Evolutionary conservation across 768 basidiomycete genomes (phyloP), one percentile per base, ranked within the genome.

Genomic region (Lactarius psammicola): DNA sequence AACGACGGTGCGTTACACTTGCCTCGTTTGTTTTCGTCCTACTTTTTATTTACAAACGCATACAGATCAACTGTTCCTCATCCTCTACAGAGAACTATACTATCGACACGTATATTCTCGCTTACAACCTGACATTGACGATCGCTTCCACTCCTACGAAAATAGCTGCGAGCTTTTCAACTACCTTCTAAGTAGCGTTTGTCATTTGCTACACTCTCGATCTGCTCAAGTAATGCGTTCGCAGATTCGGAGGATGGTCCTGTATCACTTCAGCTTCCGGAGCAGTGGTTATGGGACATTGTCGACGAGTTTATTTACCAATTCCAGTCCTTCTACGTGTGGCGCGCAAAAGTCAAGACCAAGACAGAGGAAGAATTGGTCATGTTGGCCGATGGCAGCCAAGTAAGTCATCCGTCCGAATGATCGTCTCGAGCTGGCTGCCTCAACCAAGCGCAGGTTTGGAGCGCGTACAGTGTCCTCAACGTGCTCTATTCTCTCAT

Each of bases 151-250:
- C 75, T 95, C 95, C 0, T 96, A 95, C 76, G 93, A 96, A 75
- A 96, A 96, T 80, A 94, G 94, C 78, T 98, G 96, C 84, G 94
- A 96, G 76, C 80, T 98, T 70, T 98, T 98, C 85, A 98, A 98
- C 78, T 94, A 95, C 75, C 85, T 99, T 40, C 86, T 98, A 69
- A 98, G 94, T 94, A 10, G 71, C 65, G 90, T 79, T 9, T 33
- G 17, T 18, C 60, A 18, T 4, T 28, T 18, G 23, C 13, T 40
- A n/a, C n/a, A 6, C 40, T 51, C 54, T 28, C 40, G 5, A 3
- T 11, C 42, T 5, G 1, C 56, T 46, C 62, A n/a, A 44, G 42
- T 20, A 33, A 63, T 31, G 60, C 23, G n/a, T 34, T 33, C 11
- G 9, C 70, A 94, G 94, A 98, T 76, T 95, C 94, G 13, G 66